These are phyloP conservation scores for Apiospora arundinis DNA, from an alignment of 2,329 filamentous ascomycete species.

Conservation along the genomic window DNA sequence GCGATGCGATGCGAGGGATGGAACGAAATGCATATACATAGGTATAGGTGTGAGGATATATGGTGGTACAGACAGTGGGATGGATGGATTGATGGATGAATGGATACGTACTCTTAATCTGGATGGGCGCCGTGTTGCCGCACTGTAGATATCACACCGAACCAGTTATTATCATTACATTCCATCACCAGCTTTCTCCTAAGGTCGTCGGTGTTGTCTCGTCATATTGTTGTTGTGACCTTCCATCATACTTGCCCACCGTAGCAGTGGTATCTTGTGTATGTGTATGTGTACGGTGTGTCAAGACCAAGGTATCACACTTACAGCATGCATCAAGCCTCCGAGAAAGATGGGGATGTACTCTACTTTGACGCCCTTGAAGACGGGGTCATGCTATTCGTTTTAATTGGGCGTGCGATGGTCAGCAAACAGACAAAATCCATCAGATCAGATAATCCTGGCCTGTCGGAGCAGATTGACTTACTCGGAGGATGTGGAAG, in stretches of 20 bases:
- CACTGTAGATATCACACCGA: constrained; percentile 30
- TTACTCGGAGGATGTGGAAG: constrained; percentile 46
- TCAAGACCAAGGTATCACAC: neutral
- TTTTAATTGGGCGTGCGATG: too few relatives aligned
- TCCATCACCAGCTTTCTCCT: too few relatives aligned
- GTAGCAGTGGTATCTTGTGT: neutral
- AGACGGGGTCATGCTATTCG: constrained; percentile 39
- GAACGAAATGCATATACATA: neutral
- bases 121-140: constrained; percentile 44
- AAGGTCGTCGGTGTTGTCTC: neutral
- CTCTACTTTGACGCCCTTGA: constrained; percentile 39
- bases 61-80: neutral
- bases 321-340: constrained; percentile 45
- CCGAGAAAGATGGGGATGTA: constrained; percentile 48
- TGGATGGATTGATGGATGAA: neutral
- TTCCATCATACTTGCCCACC: neutral
- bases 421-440: neutral
- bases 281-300: too few relatives aligned
- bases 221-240: too few relatives aligned
- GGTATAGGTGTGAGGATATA: neutral
- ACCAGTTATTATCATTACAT: neutral
- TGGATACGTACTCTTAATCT: constrained; percentile 43
- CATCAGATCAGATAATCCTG: constrained; percentile 22
- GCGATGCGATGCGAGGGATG: neutral
- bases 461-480: too few relatives aligned